These are phyloP conservation scores for Phytophthora ramorum DNA, from an alignment of 352 stramenopile species.

Conservation along the genomic window DNA sequence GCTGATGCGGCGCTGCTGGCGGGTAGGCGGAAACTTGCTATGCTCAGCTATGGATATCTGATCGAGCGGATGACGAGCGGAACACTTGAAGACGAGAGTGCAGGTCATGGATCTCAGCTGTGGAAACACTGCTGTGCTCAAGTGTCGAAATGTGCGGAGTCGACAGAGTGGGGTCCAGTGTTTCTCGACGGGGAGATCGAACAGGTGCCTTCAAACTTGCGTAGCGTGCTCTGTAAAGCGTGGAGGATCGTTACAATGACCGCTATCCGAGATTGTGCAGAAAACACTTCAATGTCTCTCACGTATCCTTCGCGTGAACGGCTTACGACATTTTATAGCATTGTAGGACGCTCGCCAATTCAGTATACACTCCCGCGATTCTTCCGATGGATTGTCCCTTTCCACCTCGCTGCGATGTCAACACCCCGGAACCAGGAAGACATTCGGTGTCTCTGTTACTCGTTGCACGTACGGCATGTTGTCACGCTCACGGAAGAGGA, in stretches of 20 bases:
- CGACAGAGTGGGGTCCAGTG: constrained; percentile 45
- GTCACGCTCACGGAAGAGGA: constrained; percentile 53
- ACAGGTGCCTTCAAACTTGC: constrained; percentile 37
- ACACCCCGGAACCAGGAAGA: constrained; percentile 43
- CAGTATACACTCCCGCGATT: constrained; percentile 46
- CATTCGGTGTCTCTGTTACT: constrained; percentile 37
- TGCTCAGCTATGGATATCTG: constrained; percentile 43
- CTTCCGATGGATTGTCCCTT: constrained; percentile 56
- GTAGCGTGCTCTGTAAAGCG: constrained; percentile 16
- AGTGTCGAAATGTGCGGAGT: constrained; percentile 26
- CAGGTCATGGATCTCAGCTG: constrained; percentile 1
- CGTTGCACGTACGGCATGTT: constrained; percentile 41
- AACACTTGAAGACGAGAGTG: background rate
- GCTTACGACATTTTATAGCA: constrained; percentile 7
- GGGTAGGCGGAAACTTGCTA: constrained; percentile 40
- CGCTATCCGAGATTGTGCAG: constrained; percentile 11
- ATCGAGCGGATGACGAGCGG: constrained; percentile 8
- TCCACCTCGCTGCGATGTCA: constrained; percentile 51
- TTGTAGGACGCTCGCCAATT: background rate
- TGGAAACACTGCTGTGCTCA: constrained; percentile 30
- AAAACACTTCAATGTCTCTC: constrained; percentile 3
- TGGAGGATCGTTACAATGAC: constrained; percentile 35
- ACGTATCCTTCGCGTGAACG: constrained; percentile 18
- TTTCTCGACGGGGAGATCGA: constrained; percentile 36
- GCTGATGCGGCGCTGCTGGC: constrained; percentile 36